Evolutionary conservation across 345 rosid genomes (phyloP), one percentile per base, ranked within the genome.

Genomic region (Pistacia vera): DNA sequence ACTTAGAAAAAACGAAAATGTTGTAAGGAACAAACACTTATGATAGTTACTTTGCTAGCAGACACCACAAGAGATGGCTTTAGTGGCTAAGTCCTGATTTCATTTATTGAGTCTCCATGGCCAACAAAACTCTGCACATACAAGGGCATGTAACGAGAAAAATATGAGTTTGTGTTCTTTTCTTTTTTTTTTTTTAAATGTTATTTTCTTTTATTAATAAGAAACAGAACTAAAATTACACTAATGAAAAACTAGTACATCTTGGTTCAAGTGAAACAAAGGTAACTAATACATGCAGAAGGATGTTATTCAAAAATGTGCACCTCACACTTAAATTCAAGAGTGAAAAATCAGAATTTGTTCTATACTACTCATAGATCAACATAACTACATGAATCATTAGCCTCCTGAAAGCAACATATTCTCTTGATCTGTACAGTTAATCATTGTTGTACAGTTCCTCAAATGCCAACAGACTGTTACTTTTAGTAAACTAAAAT

Each of bases 91-190:
- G 97, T 95, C 86, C 98, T 92, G 77, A 95, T 89, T 87, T 93
- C 98, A 74, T 95, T 95, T 81, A 95, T 89, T 3, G 97, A 93
- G 84, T 95, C 99, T 60, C 98, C 97, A 70, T 95, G 99, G 67
- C 99, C 99, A 74, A 95, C 98, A 82, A 93, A 93, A 82, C 98
- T 95, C 99, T 93, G 86, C 82, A 77, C 38, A 76, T 62, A 38
- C 54, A 38, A 13, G 75, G 17, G 49, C 73, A 75, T 8, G 30
- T 55, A 57, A 69, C 7, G 35, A 20, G 60, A 17, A 20, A 9
- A 17, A 13, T 44, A 71, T 38, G 8, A 41, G 11, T 66, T 11
- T 35, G 17, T 6, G 17, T 5, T 35, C 8, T 41, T 41, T 8
- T 5, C 5, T 41, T 41, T 41, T 41, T 6, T 6, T 22, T 22